phyloP scores from a whole-genome alignment of 2,329 filamentous ascomycete species.

The Ophiocordyceps camponoti-rufipedis region DNA sequence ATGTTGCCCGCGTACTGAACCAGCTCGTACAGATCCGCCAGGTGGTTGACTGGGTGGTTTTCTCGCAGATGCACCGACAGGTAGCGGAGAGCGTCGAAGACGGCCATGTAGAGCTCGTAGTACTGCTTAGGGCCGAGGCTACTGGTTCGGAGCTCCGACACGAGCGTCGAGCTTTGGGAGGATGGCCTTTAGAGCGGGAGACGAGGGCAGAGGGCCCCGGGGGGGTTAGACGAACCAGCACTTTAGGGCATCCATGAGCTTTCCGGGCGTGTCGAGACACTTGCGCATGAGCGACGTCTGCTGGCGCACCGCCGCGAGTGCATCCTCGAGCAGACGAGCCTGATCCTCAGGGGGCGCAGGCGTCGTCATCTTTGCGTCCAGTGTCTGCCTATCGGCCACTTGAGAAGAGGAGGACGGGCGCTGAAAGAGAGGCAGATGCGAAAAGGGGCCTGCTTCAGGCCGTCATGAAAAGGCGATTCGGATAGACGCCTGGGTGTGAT shows the following conservation, averaged over 20 bases:
- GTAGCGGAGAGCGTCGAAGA: slow-evolving; percentile 94
- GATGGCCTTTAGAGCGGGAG: neutral
- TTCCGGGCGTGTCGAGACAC: slow-evolving; percentile 89
- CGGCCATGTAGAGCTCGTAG: slow-evolving; percentile 98
- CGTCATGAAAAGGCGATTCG: neutral
- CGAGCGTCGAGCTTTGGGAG: slow-evolving; percentile 65
- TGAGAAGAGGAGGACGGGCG: no score
- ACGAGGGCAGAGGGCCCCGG: no score
- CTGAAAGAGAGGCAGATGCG: no score
- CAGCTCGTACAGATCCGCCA: slow-evolving; percentile 93
- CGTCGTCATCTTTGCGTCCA: slow-evolving; percentile 19
- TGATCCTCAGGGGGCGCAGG: slow-evolving; percentile 58
- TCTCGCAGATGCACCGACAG: slow-evolving; percentile 92
- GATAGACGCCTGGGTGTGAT: neutral
- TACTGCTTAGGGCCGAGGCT: slow-evolving; percentile 98
- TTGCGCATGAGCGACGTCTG: slow-evolving; percentile 96
- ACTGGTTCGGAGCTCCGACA: slow-evolving; percentile 94
- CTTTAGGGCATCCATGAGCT: slow-evolving; percentile 98
- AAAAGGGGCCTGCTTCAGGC: neutral
- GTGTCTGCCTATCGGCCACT: neutral
- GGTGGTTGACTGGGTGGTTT: slow-evolving; percentile 92
- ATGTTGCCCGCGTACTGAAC: slow-evolving; percentile 98
- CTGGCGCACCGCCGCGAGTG: slow-evolving; percentile 86
- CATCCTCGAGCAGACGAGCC: slow-evolving; percentile 92
- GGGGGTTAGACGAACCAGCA: slow-evolving; percentile 60